Percentiles rank a stretch among this genome's conserved stretches.
Conservation (phyloP, 306 rosid genomes). For the Spatholobus suberectus region DNA sequence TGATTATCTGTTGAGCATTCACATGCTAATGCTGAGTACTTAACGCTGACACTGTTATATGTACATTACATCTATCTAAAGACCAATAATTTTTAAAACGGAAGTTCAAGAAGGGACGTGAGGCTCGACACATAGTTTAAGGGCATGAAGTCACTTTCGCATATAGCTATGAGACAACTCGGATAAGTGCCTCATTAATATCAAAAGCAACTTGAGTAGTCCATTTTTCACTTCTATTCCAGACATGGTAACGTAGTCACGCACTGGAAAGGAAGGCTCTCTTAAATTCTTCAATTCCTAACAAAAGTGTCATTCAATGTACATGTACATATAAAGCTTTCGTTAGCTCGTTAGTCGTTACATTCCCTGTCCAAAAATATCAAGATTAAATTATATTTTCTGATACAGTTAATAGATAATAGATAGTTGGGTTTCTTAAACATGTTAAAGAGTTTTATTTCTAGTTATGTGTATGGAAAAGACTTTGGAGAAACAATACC, state of each 20-base stretch:
- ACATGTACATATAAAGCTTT: too few species aligned
- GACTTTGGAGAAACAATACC: too few species aligned
- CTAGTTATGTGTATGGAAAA: too few species aligned
- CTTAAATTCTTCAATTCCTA: slow-evolving; percentile 22
- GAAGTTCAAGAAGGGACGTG: slow-evolving; percentile 3
- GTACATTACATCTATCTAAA: background rate
- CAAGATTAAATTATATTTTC: too few species aligned
- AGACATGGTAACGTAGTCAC: background rate
- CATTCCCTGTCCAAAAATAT: too few species aligned
- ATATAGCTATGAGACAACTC: background rate
- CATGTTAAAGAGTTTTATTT: too few species aligned
- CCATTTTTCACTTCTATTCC: slow-evolving; percentile 23
- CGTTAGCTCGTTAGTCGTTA: too few species aligned
- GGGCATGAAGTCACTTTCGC: slow-evolving; percentile 3
- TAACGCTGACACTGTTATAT: background rate
- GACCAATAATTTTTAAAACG: background rate
- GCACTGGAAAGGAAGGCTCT: background rate
- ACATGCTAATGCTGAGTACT: background rate
- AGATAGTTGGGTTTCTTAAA: too few species aligned
- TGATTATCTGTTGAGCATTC: background rate
- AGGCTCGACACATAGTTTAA: background rate
- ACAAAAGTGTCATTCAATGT: slow-evolving; percentile 23
- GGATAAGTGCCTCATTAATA: slow-evolving; percentile 30
- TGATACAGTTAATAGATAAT: too few species aligned
- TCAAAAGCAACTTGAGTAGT: slow-evolving; percentile 6